phyloP scores from a whole-genome alignment of 83 land plant genomes.

The Picea engelmannii region DNA sequence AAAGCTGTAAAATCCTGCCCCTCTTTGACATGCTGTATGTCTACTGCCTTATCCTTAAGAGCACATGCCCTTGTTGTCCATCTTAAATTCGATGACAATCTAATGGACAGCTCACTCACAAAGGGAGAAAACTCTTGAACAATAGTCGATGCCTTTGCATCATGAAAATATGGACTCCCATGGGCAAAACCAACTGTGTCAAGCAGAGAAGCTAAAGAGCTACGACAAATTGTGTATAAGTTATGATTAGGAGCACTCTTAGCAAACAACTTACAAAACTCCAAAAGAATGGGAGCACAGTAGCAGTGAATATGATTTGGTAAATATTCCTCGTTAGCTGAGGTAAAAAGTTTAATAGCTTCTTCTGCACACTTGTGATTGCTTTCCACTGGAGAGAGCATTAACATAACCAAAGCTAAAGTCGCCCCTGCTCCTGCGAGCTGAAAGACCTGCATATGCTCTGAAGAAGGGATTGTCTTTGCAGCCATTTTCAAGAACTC shows the following conservation, averaged over 20 bases:
- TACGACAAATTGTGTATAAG: conserved; percentile 68
- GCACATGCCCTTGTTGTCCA: conserved; percentile 24
- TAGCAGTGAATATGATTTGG: conserved; percentile 37
- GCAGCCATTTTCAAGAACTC: conserved; percentile 57
- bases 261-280: conserved; percentile 77
- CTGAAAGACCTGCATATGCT: conserved; percentile 66
- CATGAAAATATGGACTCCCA: conserved; percentile 31
- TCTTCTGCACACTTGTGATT: conserved; percentile 60
- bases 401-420: conserved; percentile 68
- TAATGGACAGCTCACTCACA: conserved; percentile 58
- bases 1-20: conserved; percentile 12
- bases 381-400: conserved; percentile 38
- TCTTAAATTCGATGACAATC: conserved; percentile 37
- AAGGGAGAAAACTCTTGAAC: conserved; percentile 69
- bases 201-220: conserved; percentile 54
- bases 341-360: conserved; percentile 58
- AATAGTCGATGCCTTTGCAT: conserved; percentile 30
- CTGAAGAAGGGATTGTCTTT: conserved; percentile 32
- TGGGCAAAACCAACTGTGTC: conserved; percentile 39
- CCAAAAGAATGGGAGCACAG: conserved; percentile 67
- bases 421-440: conserved; percentile 51
- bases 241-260: conserved; percentile 29
- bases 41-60: background rate
- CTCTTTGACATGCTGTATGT: conserved; percentile 7
- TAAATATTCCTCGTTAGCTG: conserved; percentile 29